Evolutionary conservation across 2,329 filamentous ascomycete genomes (phyloP), one percentile per base, ranked within the genome.

Genomic region (Fusarium longipes): DNA sequence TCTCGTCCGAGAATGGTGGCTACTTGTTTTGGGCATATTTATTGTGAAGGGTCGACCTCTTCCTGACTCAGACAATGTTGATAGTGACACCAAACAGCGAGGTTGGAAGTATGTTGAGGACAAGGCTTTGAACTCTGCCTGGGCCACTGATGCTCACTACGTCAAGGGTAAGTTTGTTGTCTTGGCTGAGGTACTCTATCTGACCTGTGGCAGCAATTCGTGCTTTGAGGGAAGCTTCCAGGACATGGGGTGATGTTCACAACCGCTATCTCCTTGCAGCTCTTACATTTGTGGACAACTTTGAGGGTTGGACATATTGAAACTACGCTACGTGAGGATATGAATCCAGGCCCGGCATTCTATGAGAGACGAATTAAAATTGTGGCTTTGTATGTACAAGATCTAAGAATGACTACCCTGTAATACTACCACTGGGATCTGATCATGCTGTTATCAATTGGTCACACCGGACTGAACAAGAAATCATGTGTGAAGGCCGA

Each of bases 1-100:
- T 22, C 81, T 99, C 6, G 83, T 98, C 10, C 84, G 91, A 36
- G 89, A 97, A 76, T 98, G 96, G 93, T 97, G 93, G 92, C 81
- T 99, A 7, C 86, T 97, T 39, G 88, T 91, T 1, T 77, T 97
- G 39, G 86, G 89, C 0, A 86, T 94, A 12, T 98, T 96, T 75
- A 87, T 97, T 52, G 81, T 89, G 3, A 90, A 92, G 73, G 80
- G 91, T 25, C 85, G 95, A 20, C 96, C 94, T 1, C 81, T 83
- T 58, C 87, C 97, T 57, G 85, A 91, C 54, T 80, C 87, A n/a
- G 86, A 90, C 57, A 83, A 85, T 27, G 84, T 96, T 57, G 82
- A 83, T 7, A 63, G 67, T 11, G 87, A 93, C 42, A 72, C 88
- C n/a, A 83, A 86, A 36, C 86, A 83, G 2, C 88, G 89, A 71